Evolutionary conservation across 129 eudicot species (phyloP).

Genomic region (Pulicaria dysenterica): DNA sequence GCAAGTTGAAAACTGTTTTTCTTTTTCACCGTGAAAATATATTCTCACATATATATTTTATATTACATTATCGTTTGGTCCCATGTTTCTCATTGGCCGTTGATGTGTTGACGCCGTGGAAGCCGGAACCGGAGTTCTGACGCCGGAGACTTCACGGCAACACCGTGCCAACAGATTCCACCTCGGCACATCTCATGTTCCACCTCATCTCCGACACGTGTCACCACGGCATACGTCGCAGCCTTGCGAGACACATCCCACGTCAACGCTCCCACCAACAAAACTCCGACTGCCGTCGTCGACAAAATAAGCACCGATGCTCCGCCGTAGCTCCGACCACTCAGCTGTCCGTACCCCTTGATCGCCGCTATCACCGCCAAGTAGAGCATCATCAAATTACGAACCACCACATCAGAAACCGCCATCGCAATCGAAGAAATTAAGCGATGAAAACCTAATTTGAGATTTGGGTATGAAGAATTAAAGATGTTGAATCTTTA

Average conservation of each 20-base stretch:
- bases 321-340: conserved; percentile 66
- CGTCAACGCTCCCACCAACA: conserved; percentile 55
- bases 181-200: conserved; percentile 74
- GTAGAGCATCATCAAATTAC: conserved; percentile 62
- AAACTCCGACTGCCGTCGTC: conserved; percentile 53
- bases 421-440: conserved; percentile 44
- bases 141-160: conserved; percentile 82
- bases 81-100: conserved; percentile 14
- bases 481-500: neutral
- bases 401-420: conserved; percentile 63
- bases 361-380: conserved; percentile 63
- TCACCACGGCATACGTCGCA: conserved; percentile 40
- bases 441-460: conserved; percentile 9
- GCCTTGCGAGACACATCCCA: conserved; percentile 90
- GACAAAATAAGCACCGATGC: conserved; percentile 53
- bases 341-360: conserved; percentile 58
- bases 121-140: conserved; percentile 72
- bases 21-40: too few relatives aligned
- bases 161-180: conserved; percentile 96
- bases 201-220: conserved; percentile 35
- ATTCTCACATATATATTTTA: too few relatives aligned
- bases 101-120: conserved; percentile 47
- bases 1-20: too few relatives aligned
- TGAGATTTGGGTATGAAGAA: neutral
- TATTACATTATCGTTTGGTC: neutral